These are phyloP conservation scores for Rhynchospora tenuis DNA, from an alignment of 176 grass and related monocot species.

Conservation along the genomic window DNA sequence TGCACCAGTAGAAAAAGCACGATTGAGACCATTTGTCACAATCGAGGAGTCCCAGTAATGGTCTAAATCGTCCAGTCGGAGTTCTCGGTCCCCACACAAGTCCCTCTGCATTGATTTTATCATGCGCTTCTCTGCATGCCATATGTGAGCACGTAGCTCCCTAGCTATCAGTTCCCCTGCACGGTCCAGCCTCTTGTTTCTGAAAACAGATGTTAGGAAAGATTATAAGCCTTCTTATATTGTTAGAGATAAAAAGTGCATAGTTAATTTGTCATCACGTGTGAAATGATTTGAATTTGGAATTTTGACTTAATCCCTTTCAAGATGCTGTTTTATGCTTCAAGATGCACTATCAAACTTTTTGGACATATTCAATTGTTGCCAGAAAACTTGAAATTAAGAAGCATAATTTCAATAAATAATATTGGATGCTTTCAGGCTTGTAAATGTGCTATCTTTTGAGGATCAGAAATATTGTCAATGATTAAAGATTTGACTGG, in stretches of 20 bases:
- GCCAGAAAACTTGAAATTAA: background rate
- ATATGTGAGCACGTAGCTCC: constrained; percentile 81
- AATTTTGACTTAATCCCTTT: background rate
- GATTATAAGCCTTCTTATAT: background rate
- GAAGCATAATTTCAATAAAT: too few species aligned
- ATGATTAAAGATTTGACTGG: background rate
- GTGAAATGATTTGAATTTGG: background rate
- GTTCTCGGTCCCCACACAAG: constrained; percentile 67
- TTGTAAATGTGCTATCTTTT: background rate
- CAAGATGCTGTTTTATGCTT: background rate
- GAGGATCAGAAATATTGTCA: background rate
- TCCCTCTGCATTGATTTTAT: constrained; percentile 88
- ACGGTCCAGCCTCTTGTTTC: constrained; percentile 80
- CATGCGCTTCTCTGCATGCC: constrained; percentile 78
- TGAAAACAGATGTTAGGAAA: constrained; percentile 1
- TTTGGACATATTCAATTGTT: background rate
- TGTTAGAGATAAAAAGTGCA: background rate
- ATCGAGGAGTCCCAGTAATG: constrained; percentile 72
- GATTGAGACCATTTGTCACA: constrained; percentile 82
- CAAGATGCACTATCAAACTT: background rate
- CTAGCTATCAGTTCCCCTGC: constrained; percentile 76
- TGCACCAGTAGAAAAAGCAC: constrained; percentile 83
- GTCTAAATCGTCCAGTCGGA: constrained; percentile 38
- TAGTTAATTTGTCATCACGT: background rate
- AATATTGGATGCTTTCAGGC: background rate